A percentile compares a stretch with the other conserved stretches of the same genome.
Conservation (phyloP, 179 eudicot genomes). For the Actinidia polygama region DNA sequence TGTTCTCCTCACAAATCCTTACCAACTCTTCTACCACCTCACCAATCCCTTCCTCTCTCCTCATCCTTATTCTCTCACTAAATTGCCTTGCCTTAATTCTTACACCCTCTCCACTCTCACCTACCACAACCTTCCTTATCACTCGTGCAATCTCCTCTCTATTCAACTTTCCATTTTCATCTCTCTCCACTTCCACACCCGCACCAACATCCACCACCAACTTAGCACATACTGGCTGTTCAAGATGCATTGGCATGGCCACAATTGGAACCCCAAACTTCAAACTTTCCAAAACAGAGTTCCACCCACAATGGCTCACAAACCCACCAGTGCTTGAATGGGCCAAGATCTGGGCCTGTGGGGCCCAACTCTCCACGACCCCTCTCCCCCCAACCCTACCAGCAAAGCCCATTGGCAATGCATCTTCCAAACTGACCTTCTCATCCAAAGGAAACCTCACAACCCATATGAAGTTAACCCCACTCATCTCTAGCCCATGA, state of each 20-base stretch:
- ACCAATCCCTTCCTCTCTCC: slow-evolving; percentile 11
- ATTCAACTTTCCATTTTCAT: slow-evolving; percentile 2
- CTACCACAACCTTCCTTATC: not conserved
- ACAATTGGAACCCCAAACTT: not conserved
- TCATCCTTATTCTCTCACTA: not conserved
- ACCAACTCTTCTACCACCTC: not conserved
- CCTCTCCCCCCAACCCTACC: slow-evolving; percentile 15
- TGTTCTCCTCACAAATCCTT: not conserved
- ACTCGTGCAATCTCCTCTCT: not conserved
- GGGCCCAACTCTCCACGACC: slow-evolving; percentile 12
- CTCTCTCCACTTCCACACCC: slow-evolving; percentile 13
- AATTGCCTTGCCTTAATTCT: slow-evolving; percentile 18
- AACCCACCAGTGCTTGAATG: slow-evolving; percentile 10
- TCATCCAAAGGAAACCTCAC: slow-evolving; percentile 10
- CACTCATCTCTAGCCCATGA: slow-evolving; percentile 18
- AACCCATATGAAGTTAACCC: slow-evolving; percentile 21
- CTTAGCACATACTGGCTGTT: slow-evolving; percentile 5
- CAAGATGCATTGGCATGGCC: slow-evolving; percentile 18
- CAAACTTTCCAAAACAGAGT: not conserved
- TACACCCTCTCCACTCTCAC: not conserved
- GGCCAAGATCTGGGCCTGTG: not conserved
- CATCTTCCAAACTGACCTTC: not conserved
- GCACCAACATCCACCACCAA: slow-evolving; percentile 19
- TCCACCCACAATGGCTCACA: slow-evolving; percentile 20
- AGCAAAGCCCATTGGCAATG: slow-evolving; percentile 15